These are phyloP conservation scores for Macadamia tetraphylla DNA, from an alignment of 164 flowering plant genomes.

Conservation along the genomic window DNA sequence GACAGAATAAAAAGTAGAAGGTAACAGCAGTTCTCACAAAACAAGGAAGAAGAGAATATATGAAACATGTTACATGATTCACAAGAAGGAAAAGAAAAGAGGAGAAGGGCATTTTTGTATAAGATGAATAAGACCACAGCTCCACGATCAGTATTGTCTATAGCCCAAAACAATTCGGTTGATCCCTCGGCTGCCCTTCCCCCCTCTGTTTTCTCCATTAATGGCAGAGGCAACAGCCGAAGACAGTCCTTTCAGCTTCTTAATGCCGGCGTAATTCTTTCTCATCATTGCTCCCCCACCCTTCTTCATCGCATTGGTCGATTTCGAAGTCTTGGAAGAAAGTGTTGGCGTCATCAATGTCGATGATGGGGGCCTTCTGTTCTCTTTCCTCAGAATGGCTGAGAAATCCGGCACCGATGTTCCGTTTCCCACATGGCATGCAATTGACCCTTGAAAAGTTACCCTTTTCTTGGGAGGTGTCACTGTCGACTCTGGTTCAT, in stretches of 20 bases:
- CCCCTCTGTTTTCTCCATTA: not conserved
- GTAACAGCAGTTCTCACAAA: not conserved
- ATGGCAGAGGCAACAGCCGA: not conserved
- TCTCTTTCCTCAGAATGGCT: slow-evolving; percentile 32
- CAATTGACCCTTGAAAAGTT: slow-evolving; percentile 16
- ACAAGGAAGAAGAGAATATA: not conserved
- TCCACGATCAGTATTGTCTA: not conserved
- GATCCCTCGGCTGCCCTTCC: not conserved
- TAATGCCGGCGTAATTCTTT: slow-evolving; percentile 7
- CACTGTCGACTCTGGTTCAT: slow-evolving; percentile 6
- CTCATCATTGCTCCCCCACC: slow-evolving; percentile 3
- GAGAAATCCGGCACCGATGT: slow-evolving; percentile 46
- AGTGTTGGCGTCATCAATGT: slow-evolving; percentile 25
- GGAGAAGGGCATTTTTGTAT: no score
- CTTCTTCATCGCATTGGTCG: slow-evolving; percentile 12
- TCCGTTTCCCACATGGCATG: not conserved
- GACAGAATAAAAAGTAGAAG: no score
- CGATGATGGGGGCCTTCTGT: slow-evolving; percentile 30
- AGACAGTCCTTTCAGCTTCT: not conserved
- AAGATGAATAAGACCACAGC: not conserved
- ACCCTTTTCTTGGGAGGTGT: slow-evolving; percentile 34
- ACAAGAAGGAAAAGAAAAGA: no score
- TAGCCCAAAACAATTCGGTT: not conserved
- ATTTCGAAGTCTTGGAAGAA: slow-evolving; percentile 10
- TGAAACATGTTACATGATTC: no score